A percentile compares a stretch with the other conserved stretches of the same genome.
Conservation (phyloP, 1,284 basidiomycete species). For the Cerrena zonata region DNA sequence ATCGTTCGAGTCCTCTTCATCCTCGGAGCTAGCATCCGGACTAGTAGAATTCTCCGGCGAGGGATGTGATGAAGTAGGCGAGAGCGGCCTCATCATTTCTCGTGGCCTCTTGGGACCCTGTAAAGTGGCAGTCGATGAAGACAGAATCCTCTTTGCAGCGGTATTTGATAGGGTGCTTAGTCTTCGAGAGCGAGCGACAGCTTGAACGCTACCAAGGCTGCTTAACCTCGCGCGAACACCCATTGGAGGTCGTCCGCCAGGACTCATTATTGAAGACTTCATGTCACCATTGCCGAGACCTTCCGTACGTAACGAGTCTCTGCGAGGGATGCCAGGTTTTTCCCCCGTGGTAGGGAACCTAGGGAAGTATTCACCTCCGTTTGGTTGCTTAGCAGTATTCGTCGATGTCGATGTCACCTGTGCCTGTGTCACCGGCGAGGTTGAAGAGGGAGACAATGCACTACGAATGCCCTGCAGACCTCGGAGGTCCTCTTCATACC, state of each 20-base stretch:
- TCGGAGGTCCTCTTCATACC: slow-evolving; percentile 75
- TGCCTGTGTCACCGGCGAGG: slow-evolving; percentile 19
- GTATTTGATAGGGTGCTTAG: slow-evolving; percentile 23
- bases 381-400: slow-evolving; percentile 12
- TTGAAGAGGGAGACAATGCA: slow-evolving; percentile 38
- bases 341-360: slow-evolving; percentile 8
- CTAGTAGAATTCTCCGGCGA: slow-evolving; percentile 9
- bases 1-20: slow-evolving; percentile 50
- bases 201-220: slow-evolving; percentile 43
- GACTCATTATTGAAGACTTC: slow-evolving; percentile 13
- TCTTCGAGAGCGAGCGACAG: slow-evolving; percentile 1
- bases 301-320: slow-evolving; percentile 8
- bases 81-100: slow-evolving; percentile 31
- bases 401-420: slow-evolving; percentile 29
- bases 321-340: slow-evolving; percentile 12
- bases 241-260: slow-evolving; percentile 35
- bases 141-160: slow-evolving; percentile 49
- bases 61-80: slow-evolving; percentile 45
- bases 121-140: slow-evolving; percentile 64
- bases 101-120: slow-evolving; percentile 39
- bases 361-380: slow-evolving; percentile 16
- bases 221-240: slow-evolving; percentile 64
- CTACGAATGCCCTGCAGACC: slow-evolving; percentile 66
- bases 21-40: slow-evolving; percentile 10
- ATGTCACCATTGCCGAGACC: slow-evolving; percentile 7